Evolutionary conservation across 495 filamentous ascomycete genomes (phyloP).

Genomic region (Podospora appendiculata): DNA sequence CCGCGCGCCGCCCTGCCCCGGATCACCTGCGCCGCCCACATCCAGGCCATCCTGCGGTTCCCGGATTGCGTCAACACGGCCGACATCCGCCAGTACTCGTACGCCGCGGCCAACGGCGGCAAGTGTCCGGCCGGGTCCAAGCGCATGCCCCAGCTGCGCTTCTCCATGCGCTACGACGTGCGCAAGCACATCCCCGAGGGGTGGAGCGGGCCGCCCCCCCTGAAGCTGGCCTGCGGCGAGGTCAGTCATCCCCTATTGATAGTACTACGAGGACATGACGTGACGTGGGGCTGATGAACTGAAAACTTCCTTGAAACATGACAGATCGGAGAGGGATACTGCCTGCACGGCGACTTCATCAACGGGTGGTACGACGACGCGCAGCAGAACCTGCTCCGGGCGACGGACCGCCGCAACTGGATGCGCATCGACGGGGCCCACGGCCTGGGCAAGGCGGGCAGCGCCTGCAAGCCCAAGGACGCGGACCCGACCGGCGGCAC

Average conservation of each 20-base stretch:
- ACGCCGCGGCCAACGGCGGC: constrained; percentile 23
- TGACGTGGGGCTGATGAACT: not conserved
- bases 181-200: constrained; percentile 20
- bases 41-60: constrained; percentile 28
- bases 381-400: constrained; percentile 22
- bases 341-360: constrained; percentile 30
- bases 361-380: constrained; percentile 32
- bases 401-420: constrained; percentile 26
- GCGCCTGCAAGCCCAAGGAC: constrained; percentile 25
- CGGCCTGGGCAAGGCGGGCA: constrained; percentile 24
- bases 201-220: constrained; percentile 26
- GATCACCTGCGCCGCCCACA: constrained; percentile 24
- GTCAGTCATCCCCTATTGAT: constrained; percentile 5
- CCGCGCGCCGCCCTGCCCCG: constrained; percentile 25
- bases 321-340: constrained; percentile 30
- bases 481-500: constrained; percentile 26
- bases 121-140: constrained; percentile 16
- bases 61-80: constrained; percentile 28
- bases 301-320: not conserved
- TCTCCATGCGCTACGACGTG: constrained; percentile 24
- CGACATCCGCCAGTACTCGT: constrained; percentile 24
- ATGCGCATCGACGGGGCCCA: constrained; percentile 28
- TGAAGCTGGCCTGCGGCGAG: constrained; percentile 28
- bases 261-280: no score
- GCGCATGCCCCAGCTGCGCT: constrained; percentile 25